Conservation (phyloP, 441 rosid genomes). For the Croton setiger region DNA sequence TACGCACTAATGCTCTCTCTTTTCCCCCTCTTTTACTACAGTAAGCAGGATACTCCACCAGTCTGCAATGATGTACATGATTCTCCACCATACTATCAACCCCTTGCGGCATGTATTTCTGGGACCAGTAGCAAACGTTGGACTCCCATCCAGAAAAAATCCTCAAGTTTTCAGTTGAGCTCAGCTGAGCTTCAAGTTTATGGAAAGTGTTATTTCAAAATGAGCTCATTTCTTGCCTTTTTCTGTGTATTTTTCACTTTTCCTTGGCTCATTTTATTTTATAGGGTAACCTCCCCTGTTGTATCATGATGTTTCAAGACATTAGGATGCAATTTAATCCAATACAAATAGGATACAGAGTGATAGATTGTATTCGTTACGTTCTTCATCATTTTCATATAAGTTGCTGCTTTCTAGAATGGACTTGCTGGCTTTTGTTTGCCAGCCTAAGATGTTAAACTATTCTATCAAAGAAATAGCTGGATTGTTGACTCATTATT, state of each 20-base stretch:
- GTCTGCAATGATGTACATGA: slow-evolving; percentile 72
- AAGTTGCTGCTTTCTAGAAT: not conserved
- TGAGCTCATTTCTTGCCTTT: slow-evolving; percentile 3
- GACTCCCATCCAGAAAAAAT: slow-evolving; percentile 81
- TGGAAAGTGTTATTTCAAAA: slow-evolving; percentile 62
- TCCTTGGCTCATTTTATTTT: slow-evolving; percentile 1
- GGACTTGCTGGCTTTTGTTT: slow-evolving; percentile 4
- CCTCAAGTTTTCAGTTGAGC: slow-evolving; percentile 54
- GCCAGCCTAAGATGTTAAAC: not conserved
- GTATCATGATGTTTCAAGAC: not conserved
- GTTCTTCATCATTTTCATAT: not conserved
- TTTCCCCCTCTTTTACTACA: slow-evolving; percentile 28
- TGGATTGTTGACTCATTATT: slow-evolving; percentile 22
- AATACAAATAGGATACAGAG: not conserved
- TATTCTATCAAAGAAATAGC: not conserved
- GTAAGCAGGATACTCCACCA: slow-evolving; percentile 48
- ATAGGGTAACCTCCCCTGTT: not conserved
- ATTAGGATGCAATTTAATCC: not conserved
- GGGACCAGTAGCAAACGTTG: slow-evolving; percentile 80
- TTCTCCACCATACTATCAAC: slow-evolving; percentile 65
- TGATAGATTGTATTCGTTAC: not conserved
- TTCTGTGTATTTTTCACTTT: slow-evolving; percentile 5
- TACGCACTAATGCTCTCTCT: slow-evolving; percentile 6
- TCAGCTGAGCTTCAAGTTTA: slow-evolving; percentile 62
- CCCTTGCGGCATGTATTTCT: slow-evolving; percentile 74